These are phyloP conservation scores for Wickerhamiella galacta DNA, from an alignment of 805 yeast genomes.

Conservation along the genomic window DNA sequence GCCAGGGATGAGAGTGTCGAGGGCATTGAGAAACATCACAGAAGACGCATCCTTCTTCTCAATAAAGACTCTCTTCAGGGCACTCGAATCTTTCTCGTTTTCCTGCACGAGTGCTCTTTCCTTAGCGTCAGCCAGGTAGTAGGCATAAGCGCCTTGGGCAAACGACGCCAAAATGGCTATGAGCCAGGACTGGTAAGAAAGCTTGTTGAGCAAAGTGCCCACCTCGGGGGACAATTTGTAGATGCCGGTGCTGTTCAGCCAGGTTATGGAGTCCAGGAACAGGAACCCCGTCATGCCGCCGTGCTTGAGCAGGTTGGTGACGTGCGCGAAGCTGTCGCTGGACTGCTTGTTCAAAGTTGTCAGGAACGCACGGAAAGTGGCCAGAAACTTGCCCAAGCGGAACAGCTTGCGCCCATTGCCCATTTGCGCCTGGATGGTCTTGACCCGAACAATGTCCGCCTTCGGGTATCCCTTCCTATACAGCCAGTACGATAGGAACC, in stretches of 20 bases:
- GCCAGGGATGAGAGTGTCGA: conserved; percentile 62
- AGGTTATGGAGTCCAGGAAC: conserved; percentile 21
- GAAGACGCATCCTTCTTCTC: conserved; percentile 27
- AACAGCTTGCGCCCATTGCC: conserved; percentile 65
- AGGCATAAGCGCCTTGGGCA: conserved; percentile 38
- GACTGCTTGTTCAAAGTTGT: conserved; percentile 55
- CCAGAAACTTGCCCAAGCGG: conserved; percentile 67
- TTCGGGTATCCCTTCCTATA: conserved; percentile 37
- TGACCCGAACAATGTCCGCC: conserved; percentile 32
- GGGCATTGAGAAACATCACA: conserved; percentile 50
- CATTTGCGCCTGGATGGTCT: conserved; percentile 42
- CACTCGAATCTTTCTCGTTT: conserved; percentile 23
- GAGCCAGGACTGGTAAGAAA: conserved; percentile 44
- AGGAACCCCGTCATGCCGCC: conserved; percentile 22
- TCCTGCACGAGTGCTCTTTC: conserved; percentile 13
- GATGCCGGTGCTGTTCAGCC: conserved; percentile 18
- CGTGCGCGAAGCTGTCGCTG: conserved; percentile 38
- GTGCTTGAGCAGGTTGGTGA: conserved; percentile 24
- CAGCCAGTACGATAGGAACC: conserved; percentile 51
- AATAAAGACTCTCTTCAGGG: conserved; percentile 21
- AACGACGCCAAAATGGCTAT: conserved; percentile 49
- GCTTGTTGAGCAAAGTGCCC: conserved; percentile 8
- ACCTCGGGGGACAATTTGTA: conserved; percentile 20
- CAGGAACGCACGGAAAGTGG: conserved; percentile 50
- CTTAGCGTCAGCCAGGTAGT: conserved; percentile 28